Evolutionary conservation across 768 basidiomycete species (phyloP).

Genomic region (Gloeophyllum trabeum): DNA sequence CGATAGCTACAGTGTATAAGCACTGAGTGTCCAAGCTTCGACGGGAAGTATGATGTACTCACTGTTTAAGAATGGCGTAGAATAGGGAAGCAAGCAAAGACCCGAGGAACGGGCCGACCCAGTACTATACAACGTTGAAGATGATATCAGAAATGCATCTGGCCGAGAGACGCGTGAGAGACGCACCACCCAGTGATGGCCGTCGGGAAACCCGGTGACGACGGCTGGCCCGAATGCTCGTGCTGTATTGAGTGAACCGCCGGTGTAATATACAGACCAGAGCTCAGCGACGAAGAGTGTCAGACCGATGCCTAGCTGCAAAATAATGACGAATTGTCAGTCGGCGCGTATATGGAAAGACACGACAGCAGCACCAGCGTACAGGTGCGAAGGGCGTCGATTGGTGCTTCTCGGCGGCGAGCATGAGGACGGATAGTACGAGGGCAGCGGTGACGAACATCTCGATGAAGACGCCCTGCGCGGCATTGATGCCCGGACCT

Average conservation of each 20-base stretch:
- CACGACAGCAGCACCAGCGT: slow-evolving; percentile 7
- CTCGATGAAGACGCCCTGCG: slow-evolving; percentile 60
- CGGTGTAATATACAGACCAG: slow-evolving; percentile 51
- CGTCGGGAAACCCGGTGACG: slow-evolving; percentile 40
- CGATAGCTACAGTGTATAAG: slow-evolving; percentile 21
- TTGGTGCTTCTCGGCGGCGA: slow-evolving; percentile 60
- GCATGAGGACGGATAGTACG: slow-evolving; percentile 56
- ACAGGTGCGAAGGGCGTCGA: slow-evolving; percentile 63
- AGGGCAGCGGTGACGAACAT: slow-evolving; percentile 56
- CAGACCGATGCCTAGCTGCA: slow-evolving; percentile 51
- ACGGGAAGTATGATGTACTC: slow-evolving; percentile 8
- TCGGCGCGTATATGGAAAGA: not conserved
- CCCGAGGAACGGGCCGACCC: slow-evolving; percentile 63
- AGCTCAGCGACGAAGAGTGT: slow-evolving; percentile 53
- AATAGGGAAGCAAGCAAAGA: slow-evolving; percentile 46
- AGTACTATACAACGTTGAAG: too few species aligned
- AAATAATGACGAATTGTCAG: slow-evolving; percentile 1
- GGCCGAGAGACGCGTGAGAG: not conserved
- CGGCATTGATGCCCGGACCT: slow-evolving; percentile 31
- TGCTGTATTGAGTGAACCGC: slow-evolving; percentile 61
- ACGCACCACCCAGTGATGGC: slow-evolving; percentile 53
- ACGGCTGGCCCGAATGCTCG: slow-evolving; percentile 63
- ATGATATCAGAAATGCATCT: too few species aligned
- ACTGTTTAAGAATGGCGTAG: slow-evolving; percentile 47
- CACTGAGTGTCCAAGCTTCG: not conserved